Base-by-base conservation (phyloP, 495 filamentous ascomycete species). In the Rostrohypoxylon terebratum region DNA sequence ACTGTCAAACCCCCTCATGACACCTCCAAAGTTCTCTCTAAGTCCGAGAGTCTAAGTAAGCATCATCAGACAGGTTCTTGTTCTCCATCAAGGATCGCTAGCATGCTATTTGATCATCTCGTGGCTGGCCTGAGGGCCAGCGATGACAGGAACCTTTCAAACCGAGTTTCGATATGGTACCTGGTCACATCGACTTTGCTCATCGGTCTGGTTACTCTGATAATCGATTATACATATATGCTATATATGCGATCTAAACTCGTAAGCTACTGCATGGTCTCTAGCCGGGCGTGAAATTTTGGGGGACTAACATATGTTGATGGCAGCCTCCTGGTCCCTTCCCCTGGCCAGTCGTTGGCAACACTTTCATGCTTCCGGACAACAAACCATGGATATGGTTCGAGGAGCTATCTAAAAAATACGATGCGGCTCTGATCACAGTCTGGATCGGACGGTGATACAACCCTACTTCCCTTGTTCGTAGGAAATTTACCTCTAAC, bases 341-440 rank as follows among this genome's bases (percentile, higher is more conserved):
- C 75, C 78, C 83, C 3, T 66, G 69, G 59, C 84, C 84, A 25
- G 79, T 86, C 51, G 72, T 85, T 38, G 88, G 89, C 13, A 90
- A 90, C 67, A 90, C 88, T 7, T 86, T 84, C 55, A 80, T 82
- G 47, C 79, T 90, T 1, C 89, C 89, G 0, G 80, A 87, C n/a
- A 83, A 77, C 33, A 90, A 90, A 64, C 87, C 88, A 2, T 90
- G 89, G 89, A 84, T 89, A 21, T 88, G 88, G 78, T 90, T 91
- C 66, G 89, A 91, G 54, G 69, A 83, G 48, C 75, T 90, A 0
- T 85, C 89, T 6, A 87, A 87, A 69, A 68, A 79, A 53, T 85
- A 86, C 63, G 77, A 86, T 25, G 79, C 84, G 0, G 84, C 87
- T 1, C 68, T 90, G 0, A 85, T 91, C n/a, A 91, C 89, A 0